Evolutionary conservation across 2,329 filamentous ascomycete species (phyloP), one percentile per base, ranked within the genome.

Genomic region (Exophiala spinifera): DNA sequence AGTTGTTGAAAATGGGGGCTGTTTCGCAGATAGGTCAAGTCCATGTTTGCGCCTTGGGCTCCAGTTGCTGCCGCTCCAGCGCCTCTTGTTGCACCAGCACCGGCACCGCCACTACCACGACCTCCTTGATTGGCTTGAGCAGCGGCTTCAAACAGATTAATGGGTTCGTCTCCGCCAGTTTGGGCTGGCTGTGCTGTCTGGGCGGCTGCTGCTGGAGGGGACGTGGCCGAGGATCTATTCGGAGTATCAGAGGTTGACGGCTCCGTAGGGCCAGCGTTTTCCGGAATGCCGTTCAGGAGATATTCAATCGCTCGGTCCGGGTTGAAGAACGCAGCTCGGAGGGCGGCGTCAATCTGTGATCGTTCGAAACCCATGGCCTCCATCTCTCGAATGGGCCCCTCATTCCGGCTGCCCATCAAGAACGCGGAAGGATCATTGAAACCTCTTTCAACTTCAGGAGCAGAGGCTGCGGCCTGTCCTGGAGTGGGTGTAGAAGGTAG

Each of bases 1-100:
- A 99, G 83, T 75, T 99, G 94, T 75, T 97, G 94, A 76, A 99
- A 99, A 73, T 97, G 92, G 20, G 91, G 87, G 71, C 97, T 97
- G 73, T 91, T 89, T 67, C 94, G 87, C 52, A 99, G 79, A 71
- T 96, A 97, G 62, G 97, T 92, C 55, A 99, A 83, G 67, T 91
- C 95, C 21, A 87, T 87, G 21, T 89, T 75, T 37, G 82, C 81
- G 31, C 76, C 79, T 33, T 80, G 31, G 75, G 64, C 66, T 49
- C 70, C 69, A 45, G 67, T 69, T 49, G 65, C 74, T 53, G 70
- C 75, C n/a, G 73, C 71, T 15, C 69, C 68, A 40, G 76, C 72
- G 59, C 70, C 68, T 51, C 74, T 47, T 42, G 56, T 55, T 17
- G 50, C 57, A 33, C 48, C 59, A 31, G 28, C 11, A 31, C 28